Evolutionary conservation across 768 basidiomycete genomes (phyloP), one percentile per base, ranked within the genome.

Genomic region (Tulasnella sp.): DNA sequence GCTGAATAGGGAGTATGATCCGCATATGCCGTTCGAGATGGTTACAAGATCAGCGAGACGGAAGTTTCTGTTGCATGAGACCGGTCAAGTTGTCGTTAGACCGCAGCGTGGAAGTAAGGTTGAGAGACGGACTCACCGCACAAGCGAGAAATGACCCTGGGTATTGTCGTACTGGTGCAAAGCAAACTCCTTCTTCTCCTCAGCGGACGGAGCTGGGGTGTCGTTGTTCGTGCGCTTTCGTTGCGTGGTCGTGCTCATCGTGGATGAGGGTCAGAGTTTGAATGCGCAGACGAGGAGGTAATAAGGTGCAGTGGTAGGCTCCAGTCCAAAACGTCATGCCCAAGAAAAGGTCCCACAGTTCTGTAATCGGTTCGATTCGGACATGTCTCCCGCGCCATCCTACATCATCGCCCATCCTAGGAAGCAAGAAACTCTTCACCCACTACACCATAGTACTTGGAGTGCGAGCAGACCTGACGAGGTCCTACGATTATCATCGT

Each of bases 11-110:
- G 95, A 98, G 77, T 96, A 90, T 17, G 92, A 91, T 72, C 97
- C 97, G 82, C 97, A 99, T 80, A 98, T 90, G 62, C 97, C 97
- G 79, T 99, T 99, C 90, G 95, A 95, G 75, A 99, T 94, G 40
- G 97, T 99, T 77, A 99, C 94, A 67, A 97, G 86, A 83, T 99
- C 97, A 75, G 97, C 97, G 34, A 98, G 87, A 69, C 95, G 92
- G 79, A 99, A 99, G 81, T 98, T 98, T 77, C 97, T 97, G 73
- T 75, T n/a, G n/a, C 72, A 75, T n/a, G 76, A 76, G 22, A 59
- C 74, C 71, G 68, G 44, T 52, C 59, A 44, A 44, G 69, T 73
- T 75, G 67, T 76, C 75, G 67, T 75, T 68, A 75, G 80, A 73
- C 52, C n/a, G 5, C 26, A 34, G 14, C 71, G 34, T 65, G 5